Conservation (phyloP, 306 rosid genomes). For the Acacia melanoxylon region DNA sequence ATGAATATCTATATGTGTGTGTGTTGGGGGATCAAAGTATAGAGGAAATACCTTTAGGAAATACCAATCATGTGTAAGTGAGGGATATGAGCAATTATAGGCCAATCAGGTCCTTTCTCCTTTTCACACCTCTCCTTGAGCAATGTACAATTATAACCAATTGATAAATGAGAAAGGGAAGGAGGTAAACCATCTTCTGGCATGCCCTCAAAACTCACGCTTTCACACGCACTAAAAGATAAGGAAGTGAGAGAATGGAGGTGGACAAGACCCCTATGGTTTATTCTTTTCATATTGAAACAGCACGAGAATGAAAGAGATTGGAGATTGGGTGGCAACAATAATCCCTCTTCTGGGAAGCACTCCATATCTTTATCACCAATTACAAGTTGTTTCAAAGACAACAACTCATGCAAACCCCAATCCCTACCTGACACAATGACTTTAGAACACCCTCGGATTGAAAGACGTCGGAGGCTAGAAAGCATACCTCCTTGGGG, state of each 20-base stretch:
- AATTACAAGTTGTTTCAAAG: not conserved
- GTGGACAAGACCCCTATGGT: not conserved
- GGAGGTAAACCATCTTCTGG: not conserved
- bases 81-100: not conserved
- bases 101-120: not conserved
- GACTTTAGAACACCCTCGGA: accelerated
- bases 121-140: not conserved
- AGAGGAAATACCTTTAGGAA: too few relatives aligned
- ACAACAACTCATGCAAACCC: not conserved
- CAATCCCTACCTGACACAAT: not conserved
- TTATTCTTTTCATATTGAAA: not conserved
- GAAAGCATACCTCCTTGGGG: not conserved
- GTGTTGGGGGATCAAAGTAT: too few relatives aligned
- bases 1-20: too few relatives aligned
- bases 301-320: too few relatives aligned
- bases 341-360: not conserved
- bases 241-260: not conserved
- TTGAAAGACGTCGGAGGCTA: not conserved
- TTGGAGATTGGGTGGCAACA: not conserved
- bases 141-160: not conserved
- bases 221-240: not conserved
- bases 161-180: not conserved
- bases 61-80: too few relatives aligned
- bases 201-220: not conserved
- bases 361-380: not conserved